Percentiles rank a stretch among this genome's conserved stretches.
Evolutionary conservation across 2,329 filamentous ascomycete species (phyloP).

Genomic region (Phoma sp.): DNA sequence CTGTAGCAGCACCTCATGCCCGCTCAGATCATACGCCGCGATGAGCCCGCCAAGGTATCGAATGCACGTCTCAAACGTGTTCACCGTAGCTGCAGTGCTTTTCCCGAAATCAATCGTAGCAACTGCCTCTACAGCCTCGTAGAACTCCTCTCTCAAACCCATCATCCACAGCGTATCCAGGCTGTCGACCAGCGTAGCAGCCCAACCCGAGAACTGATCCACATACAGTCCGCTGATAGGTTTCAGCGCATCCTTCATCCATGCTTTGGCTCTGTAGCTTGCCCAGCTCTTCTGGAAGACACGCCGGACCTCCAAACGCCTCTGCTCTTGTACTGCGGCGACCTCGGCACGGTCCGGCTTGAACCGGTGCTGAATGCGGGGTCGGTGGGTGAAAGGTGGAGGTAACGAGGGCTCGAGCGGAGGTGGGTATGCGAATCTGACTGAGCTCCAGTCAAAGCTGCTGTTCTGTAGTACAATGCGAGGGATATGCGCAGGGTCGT

Average conservation of each 20-base stretch:
- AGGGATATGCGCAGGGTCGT: slow-evolving; percentile 32
- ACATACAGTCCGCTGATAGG: slow-evolving; percentile 62
- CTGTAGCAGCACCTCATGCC: slow-evolving; percentile 72
- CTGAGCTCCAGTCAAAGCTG: slow-evolving; percentile 44
- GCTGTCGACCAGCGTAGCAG: slow-evolving; percentile 70
- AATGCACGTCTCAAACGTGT: slow-evolving; percentile 92
- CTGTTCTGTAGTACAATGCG: slow-evolving; percentile 33
- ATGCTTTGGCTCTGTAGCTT: slow-evolving; percentile 69
- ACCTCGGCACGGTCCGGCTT: slow-evolving; percentile 24
- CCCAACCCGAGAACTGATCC: slow-evolving; percentile 72
- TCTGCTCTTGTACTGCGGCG: slow-evolving; percentile 33
- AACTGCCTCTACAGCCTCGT: slow-evolving; percentile 75
- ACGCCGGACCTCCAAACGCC: slow-evolving; percentile 37
- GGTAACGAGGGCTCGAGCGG: slow-evolving; percentile 38
- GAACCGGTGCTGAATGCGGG: slow-evolving; percentile 45
- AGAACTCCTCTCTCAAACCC: slow-evolving; percentile 78
- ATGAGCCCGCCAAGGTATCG: slow-evolving; percentile 86
- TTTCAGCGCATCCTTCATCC: slow-evolving; percentile 69
- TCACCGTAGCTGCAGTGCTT: slow-evolving; percentile 71
- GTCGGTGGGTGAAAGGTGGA: slow-evolving; percentile 35
- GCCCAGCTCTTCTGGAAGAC: slow-evolving; percentile 56
- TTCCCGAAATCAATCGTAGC: slow-evolving; percentile 83
- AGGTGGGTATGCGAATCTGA: slow-evolving; percentile 38
- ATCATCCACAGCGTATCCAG: slow-evolving; percentile 86
- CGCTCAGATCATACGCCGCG: slow-evolving; percentile 85